Evolutionary conservation across 2,329 filamentous ascomycete genomes (phyloP).

Genomic region (Cercospora sp.): DNA sequence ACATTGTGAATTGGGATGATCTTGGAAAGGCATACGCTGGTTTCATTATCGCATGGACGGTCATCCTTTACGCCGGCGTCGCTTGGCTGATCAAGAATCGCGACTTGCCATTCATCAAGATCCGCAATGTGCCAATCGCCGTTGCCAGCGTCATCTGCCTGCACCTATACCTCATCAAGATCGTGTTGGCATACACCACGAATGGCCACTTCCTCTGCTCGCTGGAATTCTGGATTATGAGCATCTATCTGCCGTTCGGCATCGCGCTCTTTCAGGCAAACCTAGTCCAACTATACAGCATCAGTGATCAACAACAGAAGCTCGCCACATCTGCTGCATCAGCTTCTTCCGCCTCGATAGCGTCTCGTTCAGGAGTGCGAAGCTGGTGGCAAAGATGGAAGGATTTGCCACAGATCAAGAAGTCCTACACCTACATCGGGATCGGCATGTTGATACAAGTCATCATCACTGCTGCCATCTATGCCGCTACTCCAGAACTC

Average conservation of each 20-base stretch:
- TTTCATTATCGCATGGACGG: slow-evolving; percentile 29
- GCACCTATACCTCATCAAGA: slow-evolving; percentile 48
- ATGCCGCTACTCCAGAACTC: slow-evolving; percentile 24
- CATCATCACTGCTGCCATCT: slow-evolving; percentile 27
- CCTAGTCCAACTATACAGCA: slow-evolving; percentile 58
- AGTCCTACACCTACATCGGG: slow-evolving; percentile 54
- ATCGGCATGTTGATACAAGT: slow-evolving; percentile 54
- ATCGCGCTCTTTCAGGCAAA: slow-evolving; percentile 67
- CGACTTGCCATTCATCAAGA: slow-evolving; percentile 27
- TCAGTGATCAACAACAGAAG: slow-evolving; percentile 27
- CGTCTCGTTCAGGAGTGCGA: background rate
- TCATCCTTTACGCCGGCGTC: slow-evolving; percentile 25
- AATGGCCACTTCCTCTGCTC: slow-evolving; percentile 50
- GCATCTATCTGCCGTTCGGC: slow-evolving; percentile 63
- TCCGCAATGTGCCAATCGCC: slow-evolving; percentile 32
- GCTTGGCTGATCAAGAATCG: slow-evolving; percentile 28
- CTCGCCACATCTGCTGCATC: slow-evolving; percentile 23
- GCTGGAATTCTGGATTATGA: slow-evolving; percentile 67
- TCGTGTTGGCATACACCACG: slow-evolving; percentile 43
- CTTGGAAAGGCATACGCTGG: slow-evolving; percentile 30
- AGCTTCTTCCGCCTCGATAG: background rate
- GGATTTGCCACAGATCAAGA: slow-evolving; percentile 44
- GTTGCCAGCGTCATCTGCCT: slow-evolving; percentile 30
- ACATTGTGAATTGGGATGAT: slow-evolving; percentile 31
- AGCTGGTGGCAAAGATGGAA: slow-evolving; percentile 43